Base-by-base conservation (phyloP, 2,329 filamentous ascomycete genomes). In the Sporothrix inflata region DNA sequence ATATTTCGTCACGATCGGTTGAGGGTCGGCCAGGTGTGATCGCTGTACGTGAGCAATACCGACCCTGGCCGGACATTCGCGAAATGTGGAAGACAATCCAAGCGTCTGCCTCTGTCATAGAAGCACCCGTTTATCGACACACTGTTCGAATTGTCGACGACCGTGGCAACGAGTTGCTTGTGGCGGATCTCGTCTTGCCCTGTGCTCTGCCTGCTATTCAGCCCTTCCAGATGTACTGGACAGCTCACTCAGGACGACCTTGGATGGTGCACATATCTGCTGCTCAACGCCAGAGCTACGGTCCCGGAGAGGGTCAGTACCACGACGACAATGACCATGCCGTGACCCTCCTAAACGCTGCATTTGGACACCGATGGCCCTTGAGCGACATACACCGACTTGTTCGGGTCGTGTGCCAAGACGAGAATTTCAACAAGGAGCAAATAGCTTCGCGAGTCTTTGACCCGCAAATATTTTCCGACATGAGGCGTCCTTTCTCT, bases 1-100 rank as follows among this genome's bases (percentile, higher is more conserved):
- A 69, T 70, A 12, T 12, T 1, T 8, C 12, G 81, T 67, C 65
- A 21, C 9, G 74, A 79, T 81, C 80, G 0, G 75, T 85, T 1
- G 81, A 84, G 45, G 78, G 78, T 1, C 81, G 84, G 0, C 77
- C 77, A 1, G 73, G 82, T 0, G 75, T 82, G 11, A 76, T 80
- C 2, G 73, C 78, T 4, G 83, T 84, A 3, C 79, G 80, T 4
- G 77, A 79, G 6, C 77, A 81, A 19, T 80, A 83, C 69, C 83
- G 82, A 27, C 87, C 87, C 0, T 89, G 87, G 87, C 71, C 73
- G 0, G 69, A 76, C 4, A 76, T 88, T 9, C 83, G 85, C 0
- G 75, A 77, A 24, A 78, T 79, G 4, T 89, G 87, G 87, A 60
- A 68, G 11, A 60, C 21, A 19, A 8, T 71, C 1, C 49, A 40